These are phyloP conservation scores for Pinus taeda DNA, from an alignment of 75 land plant genomes.

Conservation along the genomic window DNA sequence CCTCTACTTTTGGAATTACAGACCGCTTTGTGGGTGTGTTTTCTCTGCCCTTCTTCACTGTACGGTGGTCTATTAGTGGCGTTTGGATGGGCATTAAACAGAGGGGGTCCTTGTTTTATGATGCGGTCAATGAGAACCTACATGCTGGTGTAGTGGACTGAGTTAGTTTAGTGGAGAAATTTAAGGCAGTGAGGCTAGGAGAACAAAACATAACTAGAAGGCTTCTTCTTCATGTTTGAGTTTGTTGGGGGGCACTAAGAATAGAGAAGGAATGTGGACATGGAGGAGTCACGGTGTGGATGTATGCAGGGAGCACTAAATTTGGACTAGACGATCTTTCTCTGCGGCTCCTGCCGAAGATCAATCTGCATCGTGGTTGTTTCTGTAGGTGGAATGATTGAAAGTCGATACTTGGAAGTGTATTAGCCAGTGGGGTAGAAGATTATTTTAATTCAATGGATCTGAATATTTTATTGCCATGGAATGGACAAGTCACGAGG, in stretches of 20 bases:
- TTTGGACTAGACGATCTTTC: neutral
- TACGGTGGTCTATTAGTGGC: no score
- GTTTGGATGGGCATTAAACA: no score
- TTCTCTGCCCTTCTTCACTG: no score
- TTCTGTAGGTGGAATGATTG: neutral
- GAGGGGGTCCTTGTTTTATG: neutral
- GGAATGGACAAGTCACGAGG: conserved; percentile 2
- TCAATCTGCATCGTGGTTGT: neutral
- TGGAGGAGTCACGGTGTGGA: neutral
- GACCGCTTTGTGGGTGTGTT: neutral
- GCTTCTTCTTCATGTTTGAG: neutral
- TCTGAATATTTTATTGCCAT: neutral
- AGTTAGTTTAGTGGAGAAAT: neutral
- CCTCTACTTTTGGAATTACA: neutral
- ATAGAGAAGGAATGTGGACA: neutral
- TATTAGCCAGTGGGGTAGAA: neutral
- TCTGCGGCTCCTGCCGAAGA: neutral
- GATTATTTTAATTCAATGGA: neutral
- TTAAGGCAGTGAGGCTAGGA: neutral
- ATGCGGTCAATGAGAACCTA: neutral
- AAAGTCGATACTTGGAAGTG: neutral
- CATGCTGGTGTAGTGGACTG: neutral
- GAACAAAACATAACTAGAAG: neutral
- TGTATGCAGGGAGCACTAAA: neutral
- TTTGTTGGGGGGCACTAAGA: neutral